Conservation (phyloP, 1,284 basidiomycete genomes). For the Malassezia arunalokei region DNA sequence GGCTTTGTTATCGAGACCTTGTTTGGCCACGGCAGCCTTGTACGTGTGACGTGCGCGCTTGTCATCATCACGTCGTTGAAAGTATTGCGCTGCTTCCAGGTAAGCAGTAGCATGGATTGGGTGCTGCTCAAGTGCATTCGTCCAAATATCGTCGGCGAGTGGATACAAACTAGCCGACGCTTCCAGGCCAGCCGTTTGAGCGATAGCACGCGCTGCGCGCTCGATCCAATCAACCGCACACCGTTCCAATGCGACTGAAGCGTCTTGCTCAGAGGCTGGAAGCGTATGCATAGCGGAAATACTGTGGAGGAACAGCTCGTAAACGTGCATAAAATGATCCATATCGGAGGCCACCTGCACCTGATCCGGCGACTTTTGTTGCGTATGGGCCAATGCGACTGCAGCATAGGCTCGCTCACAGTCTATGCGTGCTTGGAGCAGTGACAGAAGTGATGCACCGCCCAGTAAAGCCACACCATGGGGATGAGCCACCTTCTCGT, state of each 20-base stretch:
- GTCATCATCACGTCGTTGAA: constrained; percentile 20
- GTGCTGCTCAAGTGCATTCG: constrained; percentile 23
- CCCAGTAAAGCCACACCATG: constrained; percentile 18
- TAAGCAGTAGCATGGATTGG: constrained; percentile 22
- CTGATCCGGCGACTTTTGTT: constrained; percentile 13
- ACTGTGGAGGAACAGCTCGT: constrained; percentile 24
- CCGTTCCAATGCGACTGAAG: constrained; percentile 18
- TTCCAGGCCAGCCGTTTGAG: constrained; percentile 19
- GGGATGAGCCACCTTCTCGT: constrained; percentile 16
- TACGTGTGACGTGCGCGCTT: constrained; percentile 26
- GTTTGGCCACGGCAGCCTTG: constrained; percentile 19
- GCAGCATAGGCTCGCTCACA: constrained; percentile 30
- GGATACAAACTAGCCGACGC: constrained; percentile 22
- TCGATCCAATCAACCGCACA: constrained; percentile 32
- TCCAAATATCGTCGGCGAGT: constrained; percentile 34
- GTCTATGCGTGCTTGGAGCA: constrained; percentile 35
- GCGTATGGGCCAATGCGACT: constrained; percentile 16
- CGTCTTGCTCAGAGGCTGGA: constrained; percentile 16
- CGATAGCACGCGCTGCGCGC: constrained; percentile 16
- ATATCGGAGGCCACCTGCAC: constrained; percentile 22
- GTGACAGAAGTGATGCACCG: constrained; percentile 17
- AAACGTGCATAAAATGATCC: constrained; percentile 36
- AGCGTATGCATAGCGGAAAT: constrained; percentile 18
- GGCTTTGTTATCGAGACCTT: constrained; percentile 46
- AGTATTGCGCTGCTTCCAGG: constrained; percentile 26